Conservation (phyloP, 2,329 filamentous ascomycete genomes). For the Bipolaris sorokiniana region DNA sequence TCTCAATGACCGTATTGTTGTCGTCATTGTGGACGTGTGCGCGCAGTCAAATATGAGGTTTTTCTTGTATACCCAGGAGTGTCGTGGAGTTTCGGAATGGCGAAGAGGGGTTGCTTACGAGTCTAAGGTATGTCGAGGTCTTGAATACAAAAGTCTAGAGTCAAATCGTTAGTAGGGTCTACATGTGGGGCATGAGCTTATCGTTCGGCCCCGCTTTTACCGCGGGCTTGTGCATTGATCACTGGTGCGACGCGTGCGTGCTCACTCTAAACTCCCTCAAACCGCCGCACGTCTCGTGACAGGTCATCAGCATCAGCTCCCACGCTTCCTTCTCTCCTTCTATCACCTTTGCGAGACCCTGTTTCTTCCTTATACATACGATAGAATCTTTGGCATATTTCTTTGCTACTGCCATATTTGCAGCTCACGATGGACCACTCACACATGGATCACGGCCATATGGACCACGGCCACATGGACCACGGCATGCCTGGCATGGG, state of each 20-base stretch:
- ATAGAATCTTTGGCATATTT: background rate
- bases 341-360: background rate
- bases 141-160: background rate
- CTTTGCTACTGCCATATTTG: background rate
- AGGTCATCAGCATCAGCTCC: conserved; percentile 2
- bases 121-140: background rate
- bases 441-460: conserved; percentile 53
- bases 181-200: conserved; percentile 1
- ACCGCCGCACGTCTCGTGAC: conserved; percentile 10
- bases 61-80: background rate
- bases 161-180: conserved; percentile 5
- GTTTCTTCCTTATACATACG: background rate
- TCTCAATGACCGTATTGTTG: conserved; percentile 29
- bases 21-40: background rate
- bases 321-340: background rate
- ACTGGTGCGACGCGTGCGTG: conserved; percentile 29
- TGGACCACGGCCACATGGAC: conserved; percentile 65
- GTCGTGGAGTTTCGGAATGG: background rate
- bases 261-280: background rate
- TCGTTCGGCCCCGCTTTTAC: conserved; percentile 11
- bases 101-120: background rate
- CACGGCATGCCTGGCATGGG: conserved; percentile 61
- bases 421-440: conserved; percentile 42
- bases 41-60: too few species aligned
- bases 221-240: conserved; percentile 24